Conservation (phyloP, 257 asterid genomes). For the Solanum peruvianum region DNA sequence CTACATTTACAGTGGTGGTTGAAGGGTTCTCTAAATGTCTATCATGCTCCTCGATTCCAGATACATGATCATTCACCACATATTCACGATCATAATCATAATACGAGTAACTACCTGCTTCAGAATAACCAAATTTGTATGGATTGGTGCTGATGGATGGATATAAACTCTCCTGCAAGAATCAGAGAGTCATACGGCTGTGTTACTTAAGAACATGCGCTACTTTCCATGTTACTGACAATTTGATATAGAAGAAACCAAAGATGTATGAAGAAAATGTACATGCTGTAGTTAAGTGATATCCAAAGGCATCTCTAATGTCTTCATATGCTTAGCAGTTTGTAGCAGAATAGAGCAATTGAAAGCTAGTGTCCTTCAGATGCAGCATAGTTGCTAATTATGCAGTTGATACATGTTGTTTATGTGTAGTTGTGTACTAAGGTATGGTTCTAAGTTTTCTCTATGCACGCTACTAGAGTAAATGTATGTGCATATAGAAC, state of each 20-base stretch:
- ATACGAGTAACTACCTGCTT: conserved; percentile 59
- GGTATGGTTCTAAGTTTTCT: background rate
- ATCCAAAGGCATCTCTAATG: background rate
- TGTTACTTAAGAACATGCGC: background rate
- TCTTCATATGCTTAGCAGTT: background rate
- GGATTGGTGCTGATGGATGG: conserved; percentile 45
- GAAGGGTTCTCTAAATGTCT: conserved; percentile 39
- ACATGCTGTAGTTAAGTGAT: background rate
- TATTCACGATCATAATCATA: conserved; percentile 51
- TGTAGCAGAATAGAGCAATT: background rate
- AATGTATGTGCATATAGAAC: background rate
- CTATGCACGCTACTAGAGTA: background rate
- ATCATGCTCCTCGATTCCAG: conserved; percentile 28
- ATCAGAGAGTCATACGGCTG: conserved; percentile 1
- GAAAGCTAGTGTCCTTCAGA: background rate
- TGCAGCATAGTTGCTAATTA: background rate
- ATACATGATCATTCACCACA: conserved; percentile 31
- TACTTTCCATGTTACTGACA: background rate
- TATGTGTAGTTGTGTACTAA: background rate
- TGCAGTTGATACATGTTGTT: background rate
- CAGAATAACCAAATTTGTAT: conserved; percentile 64
- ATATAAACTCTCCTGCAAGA: conserved; percentile 58
- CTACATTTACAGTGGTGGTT: conserved; percentile 19
- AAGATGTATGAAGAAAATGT: background rate
- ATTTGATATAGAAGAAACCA: background rate